These are phyloP conservation scores for Camelina sativa DNA, from an alignment of 345 rosid genomes.

Conservation along the genomic window DNA sequence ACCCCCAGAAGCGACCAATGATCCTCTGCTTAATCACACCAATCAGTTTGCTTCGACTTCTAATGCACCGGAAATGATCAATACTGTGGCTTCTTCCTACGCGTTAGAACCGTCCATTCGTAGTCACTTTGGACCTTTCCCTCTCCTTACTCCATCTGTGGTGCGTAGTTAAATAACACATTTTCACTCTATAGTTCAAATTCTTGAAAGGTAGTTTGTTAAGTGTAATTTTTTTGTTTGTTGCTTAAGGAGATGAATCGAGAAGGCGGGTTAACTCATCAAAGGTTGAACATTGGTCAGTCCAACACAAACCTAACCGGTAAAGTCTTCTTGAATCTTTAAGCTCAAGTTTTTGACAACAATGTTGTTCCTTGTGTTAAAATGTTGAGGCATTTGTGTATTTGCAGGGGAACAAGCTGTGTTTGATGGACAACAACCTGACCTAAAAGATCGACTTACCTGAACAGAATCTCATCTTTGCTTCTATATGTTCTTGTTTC, in stretches of 20 bases:
- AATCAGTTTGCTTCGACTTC: conserved; percentile 49
- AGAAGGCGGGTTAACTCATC: conserved; percentile 52
- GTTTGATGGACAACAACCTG: conserved; percentile 38
- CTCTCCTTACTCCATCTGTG: conserved; percentile 49
- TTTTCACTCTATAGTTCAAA: not conserved
- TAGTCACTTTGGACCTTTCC: conserved; percentile 56
- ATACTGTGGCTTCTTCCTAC: conserved; percentile 47
- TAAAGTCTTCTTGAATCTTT: conserved; percentile 25
- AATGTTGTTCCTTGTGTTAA: not conserved
- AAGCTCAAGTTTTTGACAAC: not conserved
- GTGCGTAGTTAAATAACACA: conserved; percentile 41
- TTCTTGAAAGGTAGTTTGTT: conserved; percentile 18
- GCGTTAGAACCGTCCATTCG: conserved; percentile 64
- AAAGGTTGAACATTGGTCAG: conserved; percentile 49
- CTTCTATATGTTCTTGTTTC: conserved; percentile 21
- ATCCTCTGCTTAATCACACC: conserved; percentile 43
- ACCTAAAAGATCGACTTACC: conserved; percentile 32
- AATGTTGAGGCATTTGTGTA: conserved; percentile 3
- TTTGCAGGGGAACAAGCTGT: conserved; percentile 41
- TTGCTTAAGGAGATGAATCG: conserved; percentile 53
- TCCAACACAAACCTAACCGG: conserved; percentile 52
- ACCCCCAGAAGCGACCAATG: conserved; percentile 48
- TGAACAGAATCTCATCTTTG: conserved; percentile 16
- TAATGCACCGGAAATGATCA: conserved; percentile 48
- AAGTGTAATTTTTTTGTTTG: not conserved